These are phyloP conservation scores for Aspergillus sergii DNA, from an alignment of 2,329 filamentous ascomycete genomes.

Conservation along the genomic window DNA sequence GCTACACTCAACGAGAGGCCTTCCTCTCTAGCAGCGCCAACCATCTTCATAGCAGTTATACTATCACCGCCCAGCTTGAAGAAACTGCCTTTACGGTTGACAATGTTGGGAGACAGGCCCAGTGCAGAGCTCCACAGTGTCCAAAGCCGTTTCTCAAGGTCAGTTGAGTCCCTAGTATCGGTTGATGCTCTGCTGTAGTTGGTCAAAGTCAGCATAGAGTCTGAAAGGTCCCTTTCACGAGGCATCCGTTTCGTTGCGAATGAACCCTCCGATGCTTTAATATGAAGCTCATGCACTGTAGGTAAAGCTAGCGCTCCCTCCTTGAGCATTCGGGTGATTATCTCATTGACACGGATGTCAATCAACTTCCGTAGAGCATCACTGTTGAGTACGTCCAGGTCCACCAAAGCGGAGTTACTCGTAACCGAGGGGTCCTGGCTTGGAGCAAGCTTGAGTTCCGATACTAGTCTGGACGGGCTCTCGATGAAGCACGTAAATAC, in stretches of 20 bases:
- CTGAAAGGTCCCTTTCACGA: conserved; percentile 12
- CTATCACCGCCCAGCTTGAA: conserved; percentile 46
- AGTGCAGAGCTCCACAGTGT: conserved; percentile 43
- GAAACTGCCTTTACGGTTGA: conserved; percentile 45
- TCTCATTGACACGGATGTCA: conserved; percentile 37
- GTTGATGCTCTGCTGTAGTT: conserved; percentile 30
- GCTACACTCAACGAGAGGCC: conserved; percentile 46
- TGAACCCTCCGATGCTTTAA: conserved; percentile 16
- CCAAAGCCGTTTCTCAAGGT: conserved; percentile 39
- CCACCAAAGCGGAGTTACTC: background rate
- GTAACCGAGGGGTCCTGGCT: background rate
- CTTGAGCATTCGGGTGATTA: conserved; percentile 37
- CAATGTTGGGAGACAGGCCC: conserved; percentile 34
- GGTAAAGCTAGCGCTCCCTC: conserved; percentile 30
- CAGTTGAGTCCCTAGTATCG: conserved; percentile 28
- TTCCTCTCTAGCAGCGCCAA: conserved; percentile 42
- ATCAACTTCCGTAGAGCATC: conserved; percentile 34
- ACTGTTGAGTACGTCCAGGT: conserved; percentile 19
- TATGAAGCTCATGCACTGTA: conserved; percentile 10
- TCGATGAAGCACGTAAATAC: conserved; percentile 38
- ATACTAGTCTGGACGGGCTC: conserved; percentile 26
- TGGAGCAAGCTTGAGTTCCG: conserved; percentile 22
- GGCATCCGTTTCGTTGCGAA: background rate
- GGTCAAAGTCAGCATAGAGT: conserved; percentile 35
- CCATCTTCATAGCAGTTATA: conserved; percentile 46